Evolutionary conservation across 192 early-diverging fungal species (phyloP).

Genomic region (Mortierella alpina): DNA sequence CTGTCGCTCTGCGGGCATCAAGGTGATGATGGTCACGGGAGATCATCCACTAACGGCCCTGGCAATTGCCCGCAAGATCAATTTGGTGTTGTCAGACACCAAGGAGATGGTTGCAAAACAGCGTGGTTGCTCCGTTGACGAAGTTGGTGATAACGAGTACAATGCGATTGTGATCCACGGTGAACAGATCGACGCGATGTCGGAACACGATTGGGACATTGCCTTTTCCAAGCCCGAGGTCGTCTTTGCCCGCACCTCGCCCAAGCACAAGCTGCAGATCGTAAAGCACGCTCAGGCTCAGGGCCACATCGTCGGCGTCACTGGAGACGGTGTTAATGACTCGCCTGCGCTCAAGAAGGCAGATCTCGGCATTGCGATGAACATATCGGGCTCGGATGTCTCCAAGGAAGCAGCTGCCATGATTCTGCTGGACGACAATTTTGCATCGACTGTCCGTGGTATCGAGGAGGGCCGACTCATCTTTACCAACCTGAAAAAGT

Average conservation of each 20-base stretch:
- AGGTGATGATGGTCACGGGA: conserved; percentile 98
- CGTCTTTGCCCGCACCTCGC: conserved; percentile 95
- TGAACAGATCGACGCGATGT: conserved; percentile 83
- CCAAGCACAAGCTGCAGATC: conserved; percentile 97
- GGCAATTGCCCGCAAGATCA: conserved; percentile 96
- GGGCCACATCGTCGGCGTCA: conserved; percentile 97
- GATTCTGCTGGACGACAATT: conserved; percentile 98
- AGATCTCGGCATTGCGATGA: conserved; percentile 98
- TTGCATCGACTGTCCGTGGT: conserved; percentile 91
- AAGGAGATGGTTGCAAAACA: conserved; percentile 79
- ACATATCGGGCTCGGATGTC: conserved; percentile 94
- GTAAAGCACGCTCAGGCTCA: conserved; percentile 89
- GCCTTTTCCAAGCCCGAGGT: conserved; percentile 95
- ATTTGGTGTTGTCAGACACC: conserved; percentile 91
- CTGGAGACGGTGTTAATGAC: conserved; percentile 97
- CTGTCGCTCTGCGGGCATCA: conserved; percentile 91
- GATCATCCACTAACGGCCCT: conserved; percentile 95
- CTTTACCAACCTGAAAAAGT: conserved; percentile 96
- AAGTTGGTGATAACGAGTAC: conserved; percentile 82
- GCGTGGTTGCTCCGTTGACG: conserved; percentile 65
- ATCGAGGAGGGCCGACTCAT: conserved; percentile 96
- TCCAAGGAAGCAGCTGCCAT: conserved; percentile 96
- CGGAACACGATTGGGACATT: conserved; percentile 88
- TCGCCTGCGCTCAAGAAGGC: conserved; percentile 96
- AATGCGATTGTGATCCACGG: conserved; percentile 93